phyloP scores from a whole-genome alignment of 2,329 filamentous ascomycete genomes.

The Sclerotinia trifoliorum region DNA sequence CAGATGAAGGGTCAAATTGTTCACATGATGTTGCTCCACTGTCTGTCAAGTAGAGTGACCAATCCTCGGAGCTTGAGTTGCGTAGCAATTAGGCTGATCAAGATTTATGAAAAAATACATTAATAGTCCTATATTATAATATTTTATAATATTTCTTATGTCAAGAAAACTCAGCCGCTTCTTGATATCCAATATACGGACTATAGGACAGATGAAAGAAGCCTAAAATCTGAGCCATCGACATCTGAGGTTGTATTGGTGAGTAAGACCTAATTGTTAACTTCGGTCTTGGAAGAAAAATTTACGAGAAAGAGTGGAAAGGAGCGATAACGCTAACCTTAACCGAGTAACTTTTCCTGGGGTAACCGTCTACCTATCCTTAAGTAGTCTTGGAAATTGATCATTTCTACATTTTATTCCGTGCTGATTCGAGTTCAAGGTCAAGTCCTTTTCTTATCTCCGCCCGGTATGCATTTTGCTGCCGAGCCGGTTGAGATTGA shows the following conservation, averaged over 20 bases:
- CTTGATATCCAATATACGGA: neutral
- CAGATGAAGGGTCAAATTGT: neutral
- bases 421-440: neutral
- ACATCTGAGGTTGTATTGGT: neutral
- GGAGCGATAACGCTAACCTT: neutral
- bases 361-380: neutral
- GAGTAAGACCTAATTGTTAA: neutral
- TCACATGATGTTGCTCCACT: constrained; percentile 1
- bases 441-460: neutral
- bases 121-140: neutral
- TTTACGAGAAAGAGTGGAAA: neutral
- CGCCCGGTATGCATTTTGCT: neutral
- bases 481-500: neutral
- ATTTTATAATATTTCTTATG: neutral
- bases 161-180: neutral
- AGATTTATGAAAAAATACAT: neutral
- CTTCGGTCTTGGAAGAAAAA: neutral
- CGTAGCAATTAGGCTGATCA: neutral
- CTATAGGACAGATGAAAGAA: neutral
- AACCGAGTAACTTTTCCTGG: constrained; percentile 4
- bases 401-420: neutral
- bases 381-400: neutral
- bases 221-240: neutral
- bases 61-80: neutral
- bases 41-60: neutral